phyloP scores from a whole-genome alignment of 1,139 yeast species.

The Magnusiomyces clavatus region DNA sequence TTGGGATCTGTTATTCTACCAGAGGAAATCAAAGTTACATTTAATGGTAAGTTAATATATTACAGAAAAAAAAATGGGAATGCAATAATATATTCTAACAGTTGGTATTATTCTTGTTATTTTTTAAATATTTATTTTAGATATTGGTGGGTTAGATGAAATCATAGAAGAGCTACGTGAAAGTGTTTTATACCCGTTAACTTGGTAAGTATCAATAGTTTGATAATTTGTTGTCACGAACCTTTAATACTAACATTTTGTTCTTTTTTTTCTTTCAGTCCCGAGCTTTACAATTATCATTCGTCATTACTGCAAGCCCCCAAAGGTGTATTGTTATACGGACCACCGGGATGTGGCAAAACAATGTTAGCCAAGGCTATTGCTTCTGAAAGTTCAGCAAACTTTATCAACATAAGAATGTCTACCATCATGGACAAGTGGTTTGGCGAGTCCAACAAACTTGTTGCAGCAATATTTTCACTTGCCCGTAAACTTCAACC shows the following conservation, averaged over 20 bases:
- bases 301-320: slow-evolving; percentile 76
- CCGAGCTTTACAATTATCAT: slow-evolving; percentile 55
- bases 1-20: slow-evolving; percentile 78
- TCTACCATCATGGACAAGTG: slow-evolving; percentile 95
- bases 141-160: slow-evolving; percentile 80
- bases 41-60: slow-evolving; percentile 39
- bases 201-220: slow-evolving; percentile 38
- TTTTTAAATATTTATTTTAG: slow-evolving; percentile 30
- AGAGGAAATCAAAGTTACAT: slow-evolving; percentile 66
- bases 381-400: slow-evolving; percentile 89
- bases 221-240: slow-evolving; percentile 8
- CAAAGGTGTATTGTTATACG: slow-evolving; percentile 85
- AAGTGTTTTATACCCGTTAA: slow-evolving; percentile 80
- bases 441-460: slow-evolving; percentile 95
- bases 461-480: slow-evolving; percentile 88
- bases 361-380: slow-evolving; percentile 96
- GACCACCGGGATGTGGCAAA: slow-evolving; percentile 98
- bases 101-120: too few relatives aligned
- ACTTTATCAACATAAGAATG: slow-evolving; percentile 86
- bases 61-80: too few relatives aligned
- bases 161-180: slow-evolving; percentile 82
- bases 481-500: slow-evolving; percentile 88
- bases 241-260: too few relatives aligned
- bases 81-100: too few relatives aligned
- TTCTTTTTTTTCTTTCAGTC: slow-evolving; percentile 26